Conservation (phyloP, 768 basidiomycete species). For the Trametes cinnabarina region DNA sequence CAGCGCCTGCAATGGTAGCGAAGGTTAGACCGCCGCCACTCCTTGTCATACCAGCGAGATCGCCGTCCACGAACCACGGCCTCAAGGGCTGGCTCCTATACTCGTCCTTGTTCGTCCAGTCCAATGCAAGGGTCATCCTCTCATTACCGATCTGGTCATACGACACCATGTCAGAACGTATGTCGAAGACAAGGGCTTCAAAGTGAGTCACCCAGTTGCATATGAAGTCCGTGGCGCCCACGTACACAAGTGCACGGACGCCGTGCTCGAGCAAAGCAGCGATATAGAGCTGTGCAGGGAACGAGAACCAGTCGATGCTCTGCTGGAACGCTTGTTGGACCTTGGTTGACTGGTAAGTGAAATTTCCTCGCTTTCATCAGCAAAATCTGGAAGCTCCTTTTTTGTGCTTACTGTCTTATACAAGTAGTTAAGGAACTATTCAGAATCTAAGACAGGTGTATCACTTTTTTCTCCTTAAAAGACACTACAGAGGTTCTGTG, state of each 20-base stretch:
- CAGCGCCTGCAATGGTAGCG: slow-evolving; percentile 60
- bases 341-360: slow-evolving; percentile 35
- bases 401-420: too few species aligned
- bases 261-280: slow-evolving; percentile 51
- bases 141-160: slow-evolving; percentile 47
- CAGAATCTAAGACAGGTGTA: too few species aligned
- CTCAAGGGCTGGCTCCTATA: slow-evolving; percentile 43
- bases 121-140: slow-evolving; percentile 51
- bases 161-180: neutral
- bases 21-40: slow-evolving; percentile 59
- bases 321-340: slow-evolving; percentile 48
- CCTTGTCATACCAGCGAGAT: slow-evolving; percentile 51
- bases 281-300: slow-evolving; percentile 39
- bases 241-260: slow-evolving; percentile 50
- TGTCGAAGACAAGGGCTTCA: neutral
- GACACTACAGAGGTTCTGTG: too few species aligned
- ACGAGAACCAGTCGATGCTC: slow-evolving; percentile 37
- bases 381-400: too few species aligned
- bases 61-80: slow-evolving; percentile 54
- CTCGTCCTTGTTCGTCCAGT: slow-evolving; percentile 54
- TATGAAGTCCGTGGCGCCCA: slow-evolving; percentile 51
- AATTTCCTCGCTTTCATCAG: slow-evolving; percentile 31
- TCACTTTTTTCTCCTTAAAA: too few species aligned
- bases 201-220: slow-evolving; percentile 45
- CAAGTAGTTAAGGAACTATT: too few species aligned